Evolutionary conservation across 345 rosid species (phyloP).

Genomic region (Boechera stricta): DNA sequence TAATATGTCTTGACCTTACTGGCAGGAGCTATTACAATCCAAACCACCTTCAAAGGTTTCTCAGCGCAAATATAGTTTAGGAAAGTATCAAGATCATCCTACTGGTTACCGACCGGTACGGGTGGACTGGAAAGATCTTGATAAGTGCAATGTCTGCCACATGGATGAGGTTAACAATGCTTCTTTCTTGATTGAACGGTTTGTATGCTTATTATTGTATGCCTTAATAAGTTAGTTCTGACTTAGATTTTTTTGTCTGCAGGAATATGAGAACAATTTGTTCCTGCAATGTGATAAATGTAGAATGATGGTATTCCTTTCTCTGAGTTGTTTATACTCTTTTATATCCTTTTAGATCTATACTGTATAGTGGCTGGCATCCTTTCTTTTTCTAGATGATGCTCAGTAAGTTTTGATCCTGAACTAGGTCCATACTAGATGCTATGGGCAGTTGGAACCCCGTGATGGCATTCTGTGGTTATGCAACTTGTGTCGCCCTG

Average conservation of each 20-base stretch:
- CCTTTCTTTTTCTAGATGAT: conserved; percentile 22
- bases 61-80: conserved; percentile 53
- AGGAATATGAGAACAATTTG: conserved; percentile 96
- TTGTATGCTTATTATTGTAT: conserved; percentile 19
- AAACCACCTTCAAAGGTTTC: conserved; percentile 57
- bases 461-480: conserved; percentile 88
- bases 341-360: conserved; percentile 23
- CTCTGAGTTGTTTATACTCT: conserved; percentile 30
- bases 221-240: conserved; percentile 2
- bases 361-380: conserved; percentile 22
- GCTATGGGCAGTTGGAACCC: conserved; percentile 94
- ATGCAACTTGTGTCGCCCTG: conserved; percentile 94
- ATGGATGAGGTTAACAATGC: conserved; percentile 83
- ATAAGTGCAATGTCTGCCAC: conserved; percentile 97
- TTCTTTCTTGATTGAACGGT: conserved; percentile 15
- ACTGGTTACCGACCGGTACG: conserved; percentile 93
- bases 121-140: conserved; percentile 98
- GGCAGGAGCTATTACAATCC: conserved; percentile 77
- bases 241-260: conserved; percentile 44
- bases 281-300: conserved; percentile 98
- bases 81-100: conserved; percentile 70
- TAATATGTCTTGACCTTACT: conserved; percentile 37
- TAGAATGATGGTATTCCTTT: conserved; percentile 87
- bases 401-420: conserved; percentile 26
- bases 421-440: conserved; percentile 92